Evolutionary conservation across 2,329 filamentous ascomycete species (phyloP), one percentile per base, ranked within the genome.

Genomic region (Monosporascus sp.): DNA sequence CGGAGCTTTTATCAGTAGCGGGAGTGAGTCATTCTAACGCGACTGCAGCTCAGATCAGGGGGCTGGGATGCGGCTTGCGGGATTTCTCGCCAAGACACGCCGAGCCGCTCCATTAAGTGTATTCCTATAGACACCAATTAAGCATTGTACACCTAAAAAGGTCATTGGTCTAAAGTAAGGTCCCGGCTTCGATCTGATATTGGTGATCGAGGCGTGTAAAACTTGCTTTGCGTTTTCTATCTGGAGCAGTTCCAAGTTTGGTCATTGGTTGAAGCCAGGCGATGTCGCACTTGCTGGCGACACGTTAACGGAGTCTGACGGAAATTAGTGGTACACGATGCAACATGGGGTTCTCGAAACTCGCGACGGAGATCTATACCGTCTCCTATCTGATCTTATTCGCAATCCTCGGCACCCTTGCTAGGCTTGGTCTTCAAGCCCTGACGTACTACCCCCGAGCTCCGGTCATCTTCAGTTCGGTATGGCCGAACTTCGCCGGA

Each of bases 401-500:
- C 70, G 85, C 92, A 18, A 79, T 97, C 18, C 71, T 93, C 39
- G 93, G 93, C 37, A 94, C 91, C 0, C 79, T 97, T 25, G 89
- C 90, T 1, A 83, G 93, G 11, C 74, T 97, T 1, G 92, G 91
- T 4, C 72, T 96, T 7, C 83, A 91, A 65, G 85, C 86, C 47
- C 72, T 97, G 49, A 94, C 90, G 0, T 82, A 79, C 52, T 97
- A 96, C 67, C 84, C 88, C 1, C 87, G 86, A 22, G 83, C 88
- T 0, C 90, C 91, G 0, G 75, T 94, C 22, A 74, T 83, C 5
- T 92, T 89, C 51, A 80, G 83, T 49, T 85, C 88, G 2, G 71
- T 96, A 22, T 97, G 93, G 93, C 86, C 91, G 55, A 97, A 97
- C 64, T 86, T 96, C 47, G 83, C 77, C 1, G 93, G 93, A 1